These are phyloP conservation scores for Chrysosporium queenslandicum DNA, from an alignment of 2,329 filamentous ascomycete species.

Conservation along the genomic window DNA sequence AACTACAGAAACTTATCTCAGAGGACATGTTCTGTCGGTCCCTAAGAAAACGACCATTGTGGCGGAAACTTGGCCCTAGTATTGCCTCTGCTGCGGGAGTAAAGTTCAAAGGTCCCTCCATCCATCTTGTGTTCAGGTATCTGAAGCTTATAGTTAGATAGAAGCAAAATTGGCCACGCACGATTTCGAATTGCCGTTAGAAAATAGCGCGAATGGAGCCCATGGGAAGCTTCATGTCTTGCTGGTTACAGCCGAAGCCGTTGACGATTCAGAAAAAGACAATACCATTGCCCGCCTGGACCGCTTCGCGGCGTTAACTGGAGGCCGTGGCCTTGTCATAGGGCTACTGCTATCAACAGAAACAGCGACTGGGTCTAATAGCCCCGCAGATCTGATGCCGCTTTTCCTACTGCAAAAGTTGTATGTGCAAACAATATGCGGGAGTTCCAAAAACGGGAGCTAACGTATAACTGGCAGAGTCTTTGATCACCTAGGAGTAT, in stretches of 20 bases:
- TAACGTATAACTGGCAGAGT: conserved; percentile 14
- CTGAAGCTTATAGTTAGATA: conserved; percentile 6
- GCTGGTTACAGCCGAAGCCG: conserved; percentile 18
- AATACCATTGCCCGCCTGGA: conserved; percentile 18
- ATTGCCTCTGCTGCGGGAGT: conserved; percentile 2
- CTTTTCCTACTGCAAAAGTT: conserved; percentile 22
- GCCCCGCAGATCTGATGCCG: conserved; percentile 16
- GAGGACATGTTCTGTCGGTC: conserved; percentile 10
- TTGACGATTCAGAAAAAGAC: conserved; percentile 17
- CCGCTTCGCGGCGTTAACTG: conserved; percentile 12
- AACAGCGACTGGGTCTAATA: conserved; percentile 13
- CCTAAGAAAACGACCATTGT: conserved; percentile 10
- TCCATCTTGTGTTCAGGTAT: neutral
- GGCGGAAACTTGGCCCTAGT: conserved; percentile 8
- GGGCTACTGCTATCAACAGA: conserved; percentile 21
- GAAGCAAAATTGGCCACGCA: conserved; percentile 15
- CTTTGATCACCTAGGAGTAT: conserved; percentile 18
- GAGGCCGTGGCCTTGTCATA: conserved; percentile 16
- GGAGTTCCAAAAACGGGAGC: neutral
- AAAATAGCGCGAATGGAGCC: neutral
- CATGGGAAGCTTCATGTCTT: conserved; percentile 17
- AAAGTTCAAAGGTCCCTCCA: conserved; percentile 20
- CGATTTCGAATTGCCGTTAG: conserved; percentile 20
- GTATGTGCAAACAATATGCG: conserved; percentile 17
- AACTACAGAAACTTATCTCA: neutral